Conservation (phyloP, 371 early-diverging fungal genomes). For the Batkoa obscura region DNA sequence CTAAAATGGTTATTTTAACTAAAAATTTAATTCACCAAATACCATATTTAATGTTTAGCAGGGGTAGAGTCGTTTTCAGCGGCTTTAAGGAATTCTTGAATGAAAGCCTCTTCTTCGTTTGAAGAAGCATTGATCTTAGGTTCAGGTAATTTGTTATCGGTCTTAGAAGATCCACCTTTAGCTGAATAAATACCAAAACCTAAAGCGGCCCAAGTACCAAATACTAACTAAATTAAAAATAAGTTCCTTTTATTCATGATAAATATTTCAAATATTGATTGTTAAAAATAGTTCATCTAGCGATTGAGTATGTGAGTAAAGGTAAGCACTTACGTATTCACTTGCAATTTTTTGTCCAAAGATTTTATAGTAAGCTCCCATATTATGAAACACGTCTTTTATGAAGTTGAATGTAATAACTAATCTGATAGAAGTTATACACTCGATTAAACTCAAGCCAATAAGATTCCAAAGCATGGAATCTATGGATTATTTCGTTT, state of each 20-base stretch:
- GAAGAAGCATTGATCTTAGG: not conserved
- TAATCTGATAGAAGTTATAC: too few relatives aligned
- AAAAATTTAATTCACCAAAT: too few relatives aligned
- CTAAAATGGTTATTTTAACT: too few relatives aligned
- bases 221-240: not conserved
- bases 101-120: not conserved
- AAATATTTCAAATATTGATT: not conserved
- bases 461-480: too few relatives aligned
- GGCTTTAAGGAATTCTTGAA: not conserved
- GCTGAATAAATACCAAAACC: not conserved
- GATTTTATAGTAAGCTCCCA: constrained; percentile 1
- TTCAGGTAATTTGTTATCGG: not conserved
- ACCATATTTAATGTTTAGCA: not conserved
- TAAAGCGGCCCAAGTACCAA: not conserved
- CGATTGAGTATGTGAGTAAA: not conserved
- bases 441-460: too few relatives aligned
- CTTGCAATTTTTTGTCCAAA: not conserved
- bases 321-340: not conserved
- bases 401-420: not conserved
- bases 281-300: not conserved
- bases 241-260: too few relatives aligned
- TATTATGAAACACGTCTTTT: not conserved
- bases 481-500: too few relatives aligned
- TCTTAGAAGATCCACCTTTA: not conserved
- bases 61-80: not conserved